Base-by-base conservation (phyloP, 352 stramenopile species). In the Phytopythium vexans region DNA sequence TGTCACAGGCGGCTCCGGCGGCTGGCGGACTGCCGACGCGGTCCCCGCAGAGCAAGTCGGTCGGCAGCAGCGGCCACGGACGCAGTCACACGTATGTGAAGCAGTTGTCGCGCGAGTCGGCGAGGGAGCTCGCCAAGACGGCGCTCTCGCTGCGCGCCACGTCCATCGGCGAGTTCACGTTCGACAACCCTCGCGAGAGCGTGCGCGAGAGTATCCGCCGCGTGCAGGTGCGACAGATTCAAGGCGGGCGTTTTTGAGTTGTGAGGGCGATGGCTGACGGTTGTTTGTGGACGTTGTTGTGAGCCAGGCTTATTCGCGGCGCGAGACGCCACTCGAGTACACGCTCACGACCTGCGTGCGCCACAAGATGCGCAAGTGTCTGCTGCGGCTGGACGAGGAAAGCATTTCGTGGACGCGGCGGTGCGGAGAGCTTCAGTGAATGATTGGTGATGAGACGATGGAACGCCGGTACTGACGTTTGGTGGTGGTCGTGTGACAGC, bases 161-260 rank as follows among this genome's bases (percentile, higher is more conserved):
- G 39, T 88, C 76, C n/a, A 66, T 92, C 33, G 83, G 77, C 33
- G 81, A 91, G 54, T 73, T 90, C 39, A 86, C 74, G 6, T 88
- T 93, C 52, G 76, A 88, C 44, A 77, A 84, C 44, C 75, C 79
- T 8, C 64, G 68, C 33, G 82, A 89, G 11, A 27, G 21, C 21
- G 64, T 67, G 27, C 60, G 63, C 14, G 67, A 66, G 16, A 70
- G 64, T 45, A 77, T 71, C 43, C 45, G 91, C 49, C 74, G 83
- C 14, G 83, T 92, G 49, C 91, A 82, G 40, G 87, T 93, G 50
- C 83, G 83, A n/a, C 78, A 78, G 27, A 75, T 93, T 9, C 85
- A 86, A 38, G 74, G 82, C 51, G 12, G 46, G 10, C 47, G 21
- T 16, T 27, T 8, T 15, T 46, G 41, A 4, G 9, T 14, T 27